Evolutionary conservation across 208 protist species (phyloP), one percentile per base, ranked within the genome.

Genomic region (Crithidia fasciculata): DNA sequence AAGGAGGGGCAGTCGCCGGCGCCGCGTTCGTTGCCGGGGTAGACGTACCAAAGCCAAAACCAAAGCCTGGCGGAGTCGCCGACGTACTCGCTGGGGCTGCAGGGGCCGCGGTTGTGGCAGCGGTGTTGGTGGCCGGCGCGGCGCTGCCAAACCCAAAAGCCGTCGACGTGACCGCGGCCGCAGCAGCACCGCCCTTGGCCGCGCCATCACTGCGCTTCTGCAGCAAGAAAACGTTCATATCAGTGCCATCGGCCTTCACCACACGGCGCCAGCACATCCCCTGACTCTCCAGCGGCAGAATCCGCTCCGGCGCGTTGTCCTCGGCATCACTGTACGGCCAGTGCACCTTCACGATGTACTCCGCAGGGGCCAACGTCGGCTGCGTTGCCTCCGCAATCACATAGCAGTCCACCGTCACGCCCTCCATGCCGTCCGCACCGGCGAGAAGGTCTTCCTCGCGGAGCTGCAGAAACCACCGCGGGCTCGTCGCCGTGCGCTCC

Each of bases 291-390:
- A 96, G 70, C 40, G 85, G 82, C 43, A 94, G 68, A 76, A 96
- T 93, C 49, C 89, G 89, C 78, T 96, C 92, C 37, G 92, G 92
- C 10, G 89, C 87, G 75, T 95, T 94, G 80, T 96, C 92, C 79
- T 96, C 89, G 19, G 81, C 71, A 49, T 96, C 89, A 55, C 89
- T 95, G 85, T 89, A 94, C 6, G 92, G 92, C 85, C 88, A 94
- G 75, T 94, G 89, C 62, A 78, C 75, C 80, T 93, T 93, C n/a
- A 96, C 89, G 50, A 95, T 84, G 76, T 95, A 96, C 75, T 96
- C 76, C 4, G 84, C 84, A 5, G 92, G 92, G 16, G 89, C 58
- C 59, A 96, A 47, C 39, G 89, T 95, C 37, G 89, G 86, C 61
- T 72, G 78, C 36, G 62, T 80, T 0, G 92, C 80, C 76, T 96